Evolutionary conservation across 257 asterid genomes (phyloP).

Genomic region (Fraxinus pennsylvanica): DNA sequence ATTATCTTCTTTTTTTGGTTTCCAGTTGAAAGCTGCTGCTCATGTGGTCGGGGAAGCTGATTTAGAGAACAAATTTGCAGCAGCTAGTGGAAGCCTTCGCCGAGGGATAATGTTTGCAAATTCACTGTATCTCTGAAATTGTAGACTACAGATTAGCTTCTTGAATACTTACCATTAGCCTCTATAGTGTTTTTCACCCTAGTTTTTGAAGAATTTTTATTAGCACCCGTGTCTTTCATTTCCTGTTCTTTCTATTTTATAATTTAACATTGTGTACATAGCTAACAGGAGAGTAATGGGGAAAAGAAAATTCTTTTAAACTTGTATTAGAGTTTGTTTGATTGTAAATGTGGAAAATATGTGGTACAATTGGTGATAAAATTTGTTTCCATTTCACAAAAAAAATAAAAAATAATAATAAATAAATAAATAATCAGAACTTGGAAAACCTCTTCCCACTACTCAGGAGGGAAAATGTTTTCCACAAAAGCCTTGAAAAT

Average conservation of each 20-base stretch:
- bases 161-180: not conserved
- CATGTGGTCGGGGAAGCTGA: conserved; percentile 88
- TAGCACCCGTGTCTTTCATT: not conserved
- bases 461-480: too few relatives aligned
- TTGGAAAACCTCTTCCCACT: too few relatives aligned
- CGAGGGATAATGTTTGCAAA: conserved; percentile 98
- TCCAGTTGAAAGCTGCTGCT: conserved; percentile 88
- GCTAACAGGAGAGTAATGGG: not conserved
- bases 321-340: too few relatives aligned
- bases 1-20: not conserved
- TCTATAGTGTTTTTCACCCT: not conserved
- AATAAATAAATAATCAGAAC: too few relatives aligned
- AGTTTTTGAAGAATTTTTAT: not conserved
- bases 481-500: too few relatives aligned
- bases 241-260: not conserved
- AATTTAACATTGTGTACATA: not conserved
- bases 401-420: too few relatives aligned
- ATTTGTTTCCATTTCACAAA: too few relatives aligned
- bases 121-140: conserved; percentile 76
- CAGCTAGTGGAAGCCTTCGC: conserved; percentile 89
- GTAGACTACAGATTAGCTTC: not conserved
- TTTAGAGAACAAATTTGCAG: conserved; percentile 75
- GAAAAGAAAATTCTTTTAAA: too few relatives aligned
- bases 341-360: too few relatives aligned
- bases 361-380: too few relatives aligned